These are phyloP conservation scores for Casuarina glauca DNA, from an alignment of 306 rosid genomes.

Conservation along the genomic window DNA sequence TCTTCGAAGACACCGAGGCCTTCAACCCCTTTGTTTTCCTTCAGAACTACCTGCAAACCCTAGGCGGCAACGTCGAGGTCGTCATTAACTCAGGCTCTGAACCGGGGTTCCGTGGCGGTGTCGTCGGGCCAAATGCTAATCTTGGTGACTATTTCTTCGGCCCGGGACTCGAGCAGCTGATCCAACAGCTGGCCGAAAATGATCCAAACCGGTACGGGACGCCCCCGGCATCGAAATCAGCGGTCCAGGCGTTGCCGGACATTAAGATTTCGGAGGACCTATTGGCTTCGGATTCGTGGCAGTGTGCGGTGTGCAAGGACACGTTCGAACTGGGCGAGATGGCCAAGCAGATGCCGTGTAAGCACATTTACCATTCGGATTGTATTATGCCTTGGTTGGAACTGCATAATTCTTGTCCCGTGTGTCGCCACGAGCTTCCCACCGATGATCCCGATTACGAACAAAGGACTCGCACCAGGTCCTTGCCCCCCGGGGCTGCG, in stretches of 20 bases:
- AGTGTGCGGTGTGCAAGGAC: slow-evolving; percentile 93
- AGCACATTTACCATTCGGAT: slow-evolving; percentile 78
- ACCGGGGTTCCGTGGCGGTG: slow-evolving; percentile 35
- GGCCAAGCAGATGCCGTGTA: slow-evolving; percentile 88
- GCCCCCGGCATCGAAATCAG: slow-evolving; percentile 79
- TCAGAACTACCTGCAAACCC: slow-evolving; percentile 68
- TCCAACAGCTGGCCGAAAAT: slow-evolving; percentile 91
- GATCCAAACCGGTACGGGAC: slow-evolving; percentile 89
- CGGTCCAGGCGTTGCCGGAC: slow-evolving; percentile 57
- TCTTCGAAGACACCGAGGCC: slow-evolving; percentile 53
- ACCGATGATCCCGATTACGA: slow-evolving; percentile 85
- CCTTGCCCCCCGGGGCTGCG: slow-evolving; percentile 5
- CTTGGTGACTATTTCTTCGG: slow-evolving; percentile 92
- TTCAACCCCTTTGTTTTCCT: slow-evolving; percentile 70
- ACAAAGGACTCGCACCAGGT: slow-evolving; percentile 45
- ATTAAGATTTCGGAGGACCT: slow-evolving; percentile 55
- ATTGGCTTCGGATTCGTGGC: slow-evolving; percentile 68
- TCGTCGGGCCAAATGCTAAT: slow-evolving; percentile 49
- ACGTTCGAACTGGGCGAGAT: slow-evolving; percentile 62
- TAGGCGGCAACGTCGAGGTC: slow-evolving; percentile 75
- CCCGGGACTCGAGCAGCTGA: slow-evolving; percentile 90
- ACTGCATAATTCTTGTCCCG: slow-evolving; percentile 89
- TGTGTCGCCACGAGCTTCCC: slow-evolving; percentile 88
- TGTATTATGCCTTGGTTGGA: slow-evolving; percentile 90
- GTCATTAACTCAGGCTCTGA: slow-evolving; percentile 63